Percentiles rank a stretch among this genome's conserved stretches.
These are phyloP conservation scores for Tephrocybe sp. DNA, from an alignment of 768 basidiomycete genomes.

Conservation along the genomic window DNA sequence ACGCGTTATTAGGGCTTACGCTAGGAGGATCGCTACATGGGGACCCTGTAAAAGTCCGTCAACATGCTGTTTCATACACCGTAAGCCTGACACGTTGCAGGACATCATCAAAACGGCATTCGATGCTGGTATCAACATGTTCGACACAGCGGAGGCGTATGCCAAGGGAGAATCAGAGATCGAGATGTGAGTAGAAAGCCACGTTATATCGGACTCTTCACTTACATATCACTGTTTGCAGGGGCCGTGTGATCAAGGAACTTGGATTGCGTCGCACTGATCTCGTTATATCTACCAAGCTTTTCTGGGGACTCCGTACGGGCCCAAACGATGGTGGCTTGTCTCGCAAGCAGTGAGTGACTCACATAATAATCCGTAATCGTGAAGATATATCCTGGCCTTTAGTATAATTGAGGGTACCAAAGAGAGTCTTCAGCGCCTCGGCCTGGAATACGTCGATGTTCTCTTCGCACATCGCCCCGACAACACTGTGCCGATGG, in stretches of 20 bases:
- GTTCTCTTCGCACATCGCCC: conserved; percentile 68
- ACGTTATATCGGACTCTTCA: not conserved
- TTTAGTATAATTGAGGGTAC: conserved; percentile 71
- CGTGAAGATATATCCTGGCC: not conserved
- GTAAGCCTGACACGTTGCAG: conserved; percentile 27
- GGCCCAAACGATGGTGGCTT: conserved; percentile 59
- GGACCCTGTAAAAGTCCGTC: conserved; percentile 62
- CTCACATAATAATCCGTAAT: not conserved
- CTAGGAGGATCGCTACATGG: conserved; percentile 61
- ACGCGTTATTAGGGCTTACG: conserved; percentile 43
- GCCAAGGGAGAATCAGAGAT: conserved; percentile 66
- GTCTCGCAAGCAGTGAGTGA: conserved; percentile 56
- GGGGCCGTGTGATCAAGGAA: conserved; percentile 74
- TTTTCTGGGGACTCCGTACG: conserved; percentile 68
- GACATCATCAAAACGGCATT: conserved; percentile 79
- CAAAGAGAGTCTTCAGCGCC: conserved; percentile 61
- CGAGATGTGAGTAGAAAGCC: conserved; percentile 53
- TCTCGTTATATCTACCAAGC: conserved; percentile 72
- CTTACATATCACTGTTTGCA: conserved; percentile 14
- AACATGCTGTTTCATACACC: not conserved
- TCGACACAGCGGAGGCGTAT: conserved; percentile 69
- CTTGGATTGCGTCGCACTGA: conserved; percentile 64
- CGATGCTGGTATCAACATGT: conserved; percentile 75
- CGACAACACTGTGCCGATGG: conserved; percentile 61
- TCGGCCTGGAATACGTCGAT: conserved; percentile 74